Percentiles rank a stretch among this genome's conserved stretches.
phyloP scores from a whole-genome alignment of 352 stramenopile species.

The Thraustochytrium striatum region DNA sequence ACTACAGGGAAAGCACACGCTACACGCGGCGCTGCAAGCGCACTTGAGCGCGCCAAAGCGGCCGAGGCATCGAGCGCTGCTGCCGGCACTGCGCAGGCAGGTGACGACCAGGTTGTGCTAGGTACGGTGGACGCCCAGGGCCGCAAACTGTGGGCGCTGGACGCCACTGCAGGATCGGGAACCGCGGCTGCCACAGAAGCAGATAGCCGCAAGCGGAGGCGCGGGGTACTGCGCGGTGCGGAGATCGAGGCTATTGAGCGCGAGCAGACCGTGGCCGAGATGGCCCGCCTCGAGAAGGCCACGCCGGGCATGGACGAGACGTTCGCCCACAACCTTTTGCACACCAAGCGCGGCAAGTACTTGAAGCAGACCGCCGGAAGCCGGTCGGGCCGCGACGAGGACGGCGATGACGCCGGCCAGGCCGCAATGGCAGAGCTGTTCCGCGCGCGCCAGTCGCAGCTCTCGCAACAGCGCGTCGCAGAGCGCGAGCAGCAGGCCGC shows the following conservation, averaged over 20 bases:
- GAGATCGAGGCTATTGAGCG: constrained; percentile 2
- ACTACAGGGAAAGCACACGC: constrained; percentile 7
- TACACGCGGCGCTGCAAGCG: neutral
- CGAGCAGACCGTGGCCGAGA: constrained; percentile 30
- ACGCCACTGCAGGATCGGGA: neutral
- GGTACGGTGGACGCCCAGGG: neutral
- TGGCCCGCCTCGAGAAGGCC: constrained; percentile 14
- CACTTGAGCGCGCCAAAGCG: neutral
- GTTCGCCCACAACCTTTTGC: constrained; percentile 11
- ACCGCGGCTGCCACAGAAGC: neutral
- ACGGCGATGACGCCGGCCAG: neutral
- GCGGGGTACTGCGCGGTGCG: neutral
- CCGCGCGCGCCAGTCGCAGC: neutral
- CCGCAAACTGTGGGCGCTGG: neutral
- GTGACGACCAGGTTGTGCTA: neutral
- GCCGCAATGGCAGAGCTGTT: neutral
- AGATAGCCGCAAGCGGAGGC: constrained; percentile 32
- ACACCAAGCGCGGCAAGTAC: neutral
- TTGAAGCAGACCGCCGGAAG: neutral
- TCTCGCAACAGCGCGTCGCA: neutral
- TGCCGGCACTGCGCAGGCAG: neutral
- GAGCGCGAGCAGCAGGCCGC: neutral
- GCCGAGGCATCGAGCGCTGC: neutral
- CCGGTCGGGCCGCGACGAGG: neutral
- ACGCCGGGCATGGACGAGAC: constrained; percentile 37